Evolutionary conservation across 108 stramenopile species (phyloP).

Genomic region (Seminavis robusta): DNA sequence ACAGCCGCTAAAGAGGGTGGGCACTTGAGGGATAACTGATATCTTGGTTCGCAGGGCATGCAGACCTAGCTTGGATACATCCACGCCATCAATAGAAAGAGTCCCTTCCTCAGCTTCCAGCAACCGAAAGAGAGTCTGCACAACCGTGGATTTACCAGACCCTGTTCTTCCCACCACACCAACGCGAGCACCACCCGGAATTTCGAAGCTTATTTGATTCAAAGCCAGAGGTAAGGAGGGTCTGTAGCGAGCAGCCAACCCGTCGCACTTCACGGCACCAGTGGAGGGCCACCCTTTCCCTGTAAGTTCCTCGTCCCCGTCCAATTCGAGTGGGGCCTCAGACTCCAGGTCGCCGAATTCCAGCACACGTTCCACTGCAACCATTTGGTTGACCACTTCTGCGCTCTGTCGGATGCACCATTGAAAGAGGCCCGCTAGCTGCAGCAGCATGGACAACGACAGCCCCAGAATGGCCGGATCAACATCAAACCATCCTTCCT

Average conservation of each 20-base stretch:
- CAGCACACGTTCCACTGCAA: constrained; percentile 81
- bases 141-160: constrained; percentile 61
- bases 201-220: constrained; percentile 48
- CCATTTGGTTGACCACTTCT: constrained; percentile 93
- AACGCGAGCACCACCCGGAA: constrained; percentile 63
- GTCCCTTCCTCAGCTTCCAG: constrained; percentile 74
- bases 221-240: constrained; percentile 67
- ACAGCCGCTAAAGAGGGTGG: constrained; percentile 88
- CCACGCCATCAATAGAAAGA: constrained; percentile 85
- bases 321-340: constrained; percentile 58
- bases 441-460: constrained; percentile 62
- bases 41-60: constrained; percentile 78
- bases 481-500: constrained; percentile 50
- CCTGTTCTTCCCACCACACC: constrained; percentile 86
- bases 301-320: constrained; percentile 38
- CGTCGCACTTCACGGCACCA: constrained; percentile 62
- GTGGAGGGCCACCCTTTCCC: constrained; percentile 56
- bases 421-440: constrained; percentile 64
- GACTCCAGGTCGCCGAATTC: constrained; percentile 63
- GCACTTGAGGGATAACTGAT: constrained; percentile 93
- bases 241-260: constrained; percentile 80
- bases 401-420: constrained; percentile 81
- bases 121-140: constrained; percentile 74
- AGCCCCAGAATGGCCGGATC: constrained; percentile 83
- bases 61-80: constrained; percentile 77